These are phyloP conservation scores for Primulina tabacum DNA, from an alignment of 257 asterid genomes.

Conservation along the genomic window DNA sequence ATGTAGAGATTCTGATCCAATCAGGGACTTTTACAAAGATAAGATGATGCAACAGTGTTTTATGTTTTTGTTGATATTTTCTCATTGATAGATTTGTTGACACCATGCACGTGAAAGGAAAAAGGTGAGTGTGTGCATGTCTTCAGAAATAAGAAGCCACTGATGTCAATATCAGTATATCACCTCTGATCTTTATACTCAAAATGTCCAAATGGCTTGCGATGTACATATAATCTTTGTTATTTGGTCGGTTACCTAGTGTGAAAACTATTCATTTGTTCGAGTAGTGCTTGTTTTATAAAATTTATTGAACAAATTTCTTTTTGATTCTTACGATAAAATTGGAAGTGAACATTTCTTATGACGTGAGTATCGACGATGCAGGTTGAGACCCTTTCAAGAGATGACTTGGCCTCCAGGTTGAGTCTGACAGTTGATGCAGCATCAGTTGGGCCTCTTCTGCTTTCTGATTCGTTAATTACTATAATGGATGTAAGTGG, in stretches of 20 bases:
- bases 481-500: conserved; percentile 92
- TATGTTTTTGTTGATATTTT: conserved; percentile 17
- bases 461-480: conserved; percentile 75
- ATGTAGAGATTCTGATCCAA: conserved; percentile 5
- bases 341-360: conserved; percentile 16
- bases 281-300: neutral
- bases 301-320: no score
- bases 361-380: conserved; percentile 21
- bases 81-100: neutral
- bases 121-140: neutral
- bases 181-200: neutral
- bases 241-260: neutral
- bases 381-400: conserved; percentile 87
- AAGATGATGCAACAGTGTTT: conserved; percentile 7
- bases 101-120: neutral
- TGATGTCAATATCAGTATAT: neutral
- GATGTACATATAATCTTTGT: neutral
- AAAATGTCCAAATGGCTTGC: conserved; percentile 11
- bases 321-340: no score
- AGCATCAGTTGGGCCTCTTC: conserved; percentile 78
- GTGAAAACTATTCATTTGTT: neutral
- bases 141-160: neutral
- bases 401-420: conserved; percentile 92
- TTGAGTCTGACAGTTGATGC: conserved; percentile 76
- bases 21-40: neutral